Base-by-base conservation (phyloP, 192 early-diverging fungal species). In the Coemansia umbellata region DNA sequence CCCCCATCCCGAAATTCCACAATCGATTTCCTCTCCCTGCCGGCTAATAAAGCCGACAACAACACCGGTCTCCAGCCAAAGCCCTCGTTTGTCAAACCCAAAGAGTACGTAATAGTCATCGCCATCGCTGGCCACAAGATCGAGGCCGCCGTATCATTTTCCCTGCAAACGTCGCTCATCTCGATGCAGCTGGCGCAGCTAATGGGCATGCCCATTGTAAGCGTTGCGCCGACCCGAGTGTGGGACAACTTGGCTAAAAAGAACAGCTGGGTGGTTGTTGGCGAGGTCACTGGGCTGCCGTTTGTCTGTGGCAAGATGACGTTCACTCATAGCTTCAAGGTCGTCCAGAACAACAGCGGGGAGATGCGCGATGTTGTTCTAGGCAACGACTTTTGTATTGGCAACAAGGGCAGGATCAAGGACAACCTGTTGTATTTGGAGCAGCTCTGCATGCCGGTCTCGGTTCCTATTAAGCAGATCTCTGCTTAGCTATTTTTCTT, bases 281-380 rank as follows among this genome's bases (percentile, higher is more conserved):
- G 70, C 47, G 58, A 74, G 42, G 63, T 74, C 27, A 35, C 37
- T 1, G 63, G 50, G 19, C 21, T 74, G 63, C 70, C 70, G 52
- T 74, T 74, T 63, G 70, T 66, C 5, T 74, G 70, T 52, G 70
- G 70, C 37, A 74, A 74, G 36, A 65, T 66, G 59, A 50, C 70
- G 10, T 74, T 74, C 47, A 66, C 70, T 4, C 70, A 74, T 42
- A 65, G 27, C 55, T 74, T 74, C 54, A 56, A 59, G 52, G 63
- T 66, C 13, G 63, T 74, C 7, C 63, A 63, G 47, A 63, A 63
- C 22, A 47, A 41, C 17, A 54, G 58, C 2, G 58, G 41, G 19
- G 70, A 74, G 26, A 66, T 74, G 70, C 49, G 70, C 32, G 70
- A 74, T 24, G 49, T 74, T 22, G 55, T 74, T 17, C 70, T 74